Evolutionary conservation across 805 yeast genomes (phyloP).

Genomic region (Yarrowia alimentaria): DNA sequence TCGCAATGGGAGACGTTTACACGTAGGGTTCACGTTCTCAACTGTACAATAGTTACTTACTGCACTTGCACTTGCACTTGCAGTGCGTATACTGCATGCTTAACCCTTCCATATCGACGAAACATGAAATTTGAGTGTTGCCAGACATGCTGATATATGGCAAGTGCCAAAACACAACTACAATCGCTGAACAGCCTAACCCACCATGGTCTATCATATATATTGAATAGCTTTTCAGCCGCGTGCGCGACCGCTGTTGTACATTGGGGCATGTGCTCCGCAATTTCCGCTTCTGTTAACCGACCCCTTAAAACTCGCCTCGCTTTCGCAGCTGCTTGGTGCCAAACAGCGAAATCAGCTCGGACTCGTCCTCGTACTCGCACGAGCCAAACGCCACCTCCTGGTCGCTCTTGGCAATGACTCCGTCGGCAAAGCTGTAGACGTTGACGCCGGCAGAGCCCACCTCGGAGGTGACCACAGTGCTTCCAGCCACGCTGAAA

Average conservation of each 20-base stretch:
- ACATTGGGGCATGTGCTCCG: neutral
- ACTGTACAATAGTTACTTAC: too few species aligned
- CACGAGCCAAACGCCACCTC: constrained; percentile 33
- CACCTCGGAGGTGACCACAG: constrained; percentile 30
- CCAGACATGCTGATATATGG: too few species aligned
- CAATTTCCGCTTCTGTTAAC: constrained; percentile 2
- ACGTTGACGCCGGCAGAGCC: constrained; percentile 34
- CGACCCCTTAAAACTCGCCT: constrained; percentile 46
- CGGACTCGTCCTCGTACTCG: constrained; percentile 37
- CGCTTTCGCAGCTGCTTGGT: constrained; percentile 55
- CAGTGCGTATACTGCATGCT: too few species aligned
- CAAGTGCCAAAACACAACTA: too few species aligned
- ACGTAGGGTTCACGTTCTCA: too few species aligned
- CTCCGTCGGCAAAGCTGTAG: constrained; percentile 33
- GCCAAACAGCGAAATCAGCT: constrained; percentile 52
- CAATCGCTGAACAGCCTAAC: too few species aligned
- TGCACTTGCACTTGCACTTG: too few species aligned
- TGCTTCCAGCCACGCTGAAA: constrained; percentile 22
- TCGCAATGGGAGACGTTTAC: too few species aligned
- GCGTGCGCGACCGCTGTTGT: neutral
- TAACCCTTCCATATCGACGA: too few species aligned
- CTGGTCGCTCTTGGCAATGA: constrained; percentile 32
- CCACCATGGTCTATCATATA: constrained; percentile 9
- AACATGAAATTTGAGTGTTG: too few species aligned
- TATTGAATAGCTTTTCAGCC: constrained; percentile 17